Conservation (phyloP, 2,329 filamentous ascomycete genomes). For the Trichoderma sp. region DNA sequence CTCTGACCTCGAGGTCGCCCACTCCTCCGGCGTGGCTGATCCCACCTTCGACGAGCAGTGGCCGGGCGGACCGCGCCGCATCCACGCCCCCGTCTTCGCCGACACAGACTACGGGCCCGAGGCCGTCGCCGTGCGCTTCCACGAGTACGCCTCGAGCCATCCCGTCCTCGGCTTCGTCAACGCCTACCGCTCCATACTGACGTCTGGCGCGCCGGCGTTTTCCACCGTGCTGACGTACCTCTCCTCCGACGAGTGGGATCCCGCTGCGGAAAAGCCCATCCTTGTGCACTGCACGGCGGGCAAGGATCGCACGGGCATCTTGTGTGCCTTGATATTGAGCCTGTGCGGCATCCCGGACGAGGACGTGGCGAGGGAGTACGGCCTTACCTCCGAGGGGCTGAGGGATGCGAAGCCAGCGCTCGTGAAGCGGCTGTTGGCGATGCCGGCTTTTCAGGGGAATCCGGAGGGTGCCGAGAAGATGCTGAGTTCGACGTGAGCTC, state of each 20-base stretch:
- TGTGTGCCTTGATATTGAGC: constrained; percentile 62
- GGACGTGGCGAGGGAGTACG: constrained; percentile 64
- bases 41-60: constrained; percentile 8
- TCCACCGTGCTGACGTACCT: constrained; percentile 54
- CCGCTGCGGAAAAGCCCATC: constrained; percentile 40
- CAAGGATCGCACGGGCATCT: constrained; percentile 72
- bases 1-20: constrained; percentile 56
- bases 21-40: constrained; percentile 32
- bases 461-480: constrained; percentile 43
- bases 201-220: constrained; percentile 51
- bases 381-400: constrained; percentile 62
- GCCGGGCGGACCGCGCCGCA: constrained; percentile 42
- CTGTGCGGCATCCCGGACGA: constrained; percentile 60
- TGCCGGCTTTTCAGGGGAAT: constrained; percentile 48
- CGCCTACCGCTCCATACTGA: constrained; percentile 62
- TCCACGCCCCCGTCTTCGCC: constrained; percentile 63
- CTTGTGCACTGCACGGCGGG: constrained; percentile 73
- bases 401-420: constrained; percentile 50
- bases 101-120: constrained; percentile 61
- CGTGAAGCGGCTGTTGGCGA: constrained; percentile 46
- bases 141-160: constrained; percentile 53
- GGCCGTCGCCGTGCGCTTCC: constrained; percentile 57
- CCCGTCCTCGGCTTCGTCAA: constrained; percentile 57
- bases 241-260: constrained; percentile 27
- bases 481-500: constrained; percentile 42